Percentiles rank a stretch among this genome's conserved stretches.
These are phyloP conservation scores for Dioszegia crocea DNA, from an alignment of 768 basidiomycete genomes.

Conservation along the genomic window DNA sequence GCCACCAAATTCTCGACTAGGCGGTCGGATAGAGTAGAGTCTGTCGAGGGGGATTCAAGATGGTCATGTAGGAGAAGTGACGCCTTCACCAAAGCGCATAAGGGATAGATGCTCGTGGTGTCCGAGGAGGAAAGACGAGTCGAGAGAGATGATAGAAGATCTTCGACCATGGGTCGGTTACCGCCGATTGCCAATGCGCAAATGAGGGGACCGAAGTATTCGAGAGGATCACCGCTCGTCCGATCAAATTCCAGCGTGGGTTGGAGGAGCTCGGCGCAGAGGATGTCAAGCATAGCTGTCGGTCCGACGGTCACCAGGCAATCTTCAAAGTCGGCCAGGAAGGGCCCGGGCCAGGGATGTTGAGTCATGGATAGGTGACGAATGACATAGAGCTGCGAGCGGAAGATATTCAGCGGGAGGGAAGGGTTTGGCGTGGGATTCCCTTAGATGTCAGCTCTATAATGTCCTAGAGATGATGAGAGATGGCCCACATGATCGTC, in stretches of 20 bases:
- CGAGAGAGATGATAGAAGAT: not conserved
- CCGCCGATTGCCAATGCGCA: not conserved
- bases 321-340: constrained; percentile 2
- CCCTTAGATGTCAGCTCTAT: constrained; percentile 1
- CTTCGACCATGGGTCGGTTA: not conserved
- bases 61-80: not conserved
- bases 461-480: too few species aligned
- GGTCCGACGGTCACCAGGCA: constrained; percentile 1
- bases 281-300: not conserved
- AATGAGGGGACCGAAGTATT: not conserved
- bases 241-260: constrained; percentile 10
- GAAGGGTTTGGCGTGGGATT: not conserved
- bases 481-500: not conserved
- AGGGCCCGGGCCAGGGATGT: constrained; percentile 7
- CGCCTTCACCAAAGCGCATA: not conserved
- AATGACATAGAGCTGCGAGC: constrained; percentile 10
- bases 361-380: constrained; percentile 8
- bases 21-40: not conserved
- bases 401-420: constrained; percentile 6
- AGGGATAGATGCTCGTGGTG: not conserved
- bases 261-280: not conserved
- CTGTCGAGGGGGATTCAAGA: not conserved
- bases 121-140: not conserved
- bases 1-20: not conserved
- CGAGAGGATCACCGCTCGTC: constrained; percentile 7